These are phyloP conservation scores for Amphicarpaea edgeworthii DNA, from an alignment of 306 rosid genomes.

Conservation along the genomic window DNA sequence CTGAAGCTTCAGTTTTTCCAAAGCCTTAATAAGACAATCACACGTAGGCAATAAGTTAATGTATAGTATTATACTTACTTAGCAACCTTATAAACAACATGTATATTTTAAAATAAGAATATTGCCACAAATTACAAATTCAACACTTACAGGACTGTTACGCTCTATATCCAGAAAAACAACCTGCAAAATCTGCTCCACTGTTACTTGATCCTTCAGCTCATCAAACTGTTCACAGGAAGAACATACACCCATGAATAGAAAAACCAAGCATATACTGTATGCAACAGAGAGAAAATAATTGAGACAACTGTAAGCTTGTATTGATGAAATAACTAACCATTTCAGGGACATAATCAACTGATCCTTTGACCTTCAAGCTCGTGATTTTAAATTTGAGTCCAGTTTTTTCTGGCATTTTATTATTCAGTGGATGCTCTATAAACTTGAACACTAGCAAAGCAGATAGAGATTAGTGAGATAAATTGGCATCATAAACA, in stretches of 20 bases:
- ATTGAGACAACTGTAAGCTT: not conserved
- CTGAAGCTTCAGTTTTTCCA: too few species aligned
- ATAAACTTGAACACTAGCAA: conserved; percentile 69
- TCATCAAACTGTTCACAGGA: conserved; percentile 77
- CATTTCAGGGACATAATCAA: conserved; percentile 94
- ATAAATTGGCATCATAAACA: conserved; percentile 2
- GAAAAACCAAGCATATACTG: not conserved
- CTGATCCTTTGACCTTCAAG: conserved; percentile 90
- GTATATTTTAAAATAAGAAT: too few species aligned
- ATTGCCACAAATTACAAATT: not conserved
- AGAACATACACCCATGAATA: conserved; percentile 8
- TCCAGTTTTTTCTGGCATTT: conserved; percentile 58
- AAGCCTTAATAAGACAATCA: too few species aligned
- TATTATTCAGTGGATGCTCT: too few species aligned
- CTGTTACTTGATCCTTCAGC: conserved; percentile 87
- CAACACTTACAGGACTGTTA: conserved; percentile 69
- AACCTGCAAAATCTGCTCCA: conserved; percentile 87
- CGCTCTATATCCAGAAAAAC: conserved; percentile 88
- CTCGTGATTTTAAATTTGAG: conserved; percentile 98
- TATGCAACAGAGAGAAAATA: not conserved
- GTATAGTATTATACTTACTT: too few species aligned
- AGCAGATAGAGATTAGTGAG: conserved; percentile 39
- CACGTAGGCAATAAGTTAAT: too few species aligned
- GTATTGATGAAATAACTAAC: conserved; percentile 56
- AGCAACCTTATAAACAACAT: too few species aligned